Conservation (phyloP, 108 stramenopile species). For the Skeletonema menzelii region DNA sequence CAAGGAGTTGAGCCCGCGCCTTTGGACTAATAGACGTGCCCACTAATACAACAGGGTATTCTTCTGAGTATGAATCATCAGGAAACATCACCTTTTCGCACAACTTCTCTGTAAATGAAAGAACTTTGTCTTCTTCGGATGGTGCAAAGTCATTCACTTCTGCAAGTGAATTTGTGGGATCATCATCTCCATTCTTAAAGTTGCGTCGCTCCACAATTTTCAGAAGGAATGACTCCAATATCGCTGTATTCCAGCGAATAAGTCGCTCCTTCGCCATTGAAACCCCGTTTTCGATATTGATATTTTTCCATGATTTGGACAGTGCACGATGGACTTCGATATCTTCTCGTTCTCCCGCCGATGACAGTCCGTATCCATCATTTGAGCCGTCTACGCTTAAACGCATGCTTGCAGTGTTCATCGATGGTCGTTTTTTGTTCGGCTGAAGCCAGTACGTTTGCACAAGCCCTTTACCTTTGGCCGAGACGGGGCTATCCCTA, state of each 20-base stretch:
- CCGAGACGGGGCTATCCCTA: slow-evolving; percentile 38
- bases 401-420: background rate
- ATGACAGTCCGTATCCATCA: background rate
- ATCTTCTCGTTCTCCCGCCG: background rate
- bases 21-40: background rate
- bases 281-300: slow-evolving; percentile 3
- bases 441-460: slow-evolving; percentile 54
- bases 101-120: background rate
- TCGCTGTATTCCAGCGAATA: slow-evolving; percentile 12
- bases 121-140: background rate
- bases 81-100: slow-evolving; percentile 5
- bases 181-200: background rate
- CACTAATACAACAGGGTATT: slow-evolving; percentile 8
- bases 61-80: background rate
- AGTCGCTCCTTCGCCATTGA: slow-evolving; percentile 29
- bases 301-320: slow-evolving; percentile 2
- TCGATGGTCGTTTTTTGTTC: background rate
- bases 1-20: slow-evolving; percentile 2
- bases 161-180: background rate
- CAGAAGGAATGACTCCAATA: slow-evolving; percentile 5
- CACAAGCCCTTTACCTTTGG: slow-evolving; percentile 53
- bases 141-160: background rate
- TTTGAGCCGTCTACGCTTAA: background rate
- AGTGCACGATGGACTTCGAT: background rate
- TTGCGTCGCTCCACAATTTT: slow-evolving; percentile 4